A percentile compares a stretch with the other conserved stretches of the same genome.
Evolutionary conservation across 495 filamentous ascomycete species (phyloP).

Genomic region (Hapsidospora chrysogenum): DNA sequence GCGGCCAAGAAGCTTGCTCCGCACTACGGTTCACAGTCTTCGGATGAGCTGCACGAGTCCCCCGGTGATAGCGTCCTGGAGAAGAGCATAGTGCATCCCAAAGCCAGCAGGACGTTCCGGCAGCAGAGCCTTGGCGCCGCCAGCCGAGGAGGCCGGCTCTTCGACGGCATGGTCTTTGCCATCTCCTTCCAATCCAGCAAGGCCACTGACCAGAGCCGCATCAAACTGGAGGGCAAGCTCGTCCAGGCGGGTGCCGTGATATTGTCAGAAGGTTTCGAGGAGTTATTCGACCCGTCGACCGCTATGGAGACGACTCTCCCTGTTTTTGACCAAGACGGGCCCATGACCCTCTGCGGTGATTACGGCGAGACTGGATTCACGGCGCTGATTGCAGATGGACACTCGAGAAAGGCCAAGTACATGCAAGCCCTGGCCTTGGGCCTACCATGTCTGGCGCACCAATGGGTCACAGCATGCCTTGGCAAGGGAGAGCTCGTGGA

Average conservation of each 20-base stretch:
- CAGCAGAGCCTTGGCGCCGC: constrained; percentile 6
- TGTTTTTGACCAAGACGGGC: neutral
- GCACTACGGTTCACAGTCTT: constrained; percentile 3
- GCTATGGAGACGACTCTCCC: constrained; percentile 5
- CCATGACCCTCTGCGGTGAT: constrained; percentile 13
- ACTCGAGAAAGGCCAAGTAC: constrained; percentile 83
- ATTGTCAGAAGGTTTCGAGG: constrained; percentile 62
- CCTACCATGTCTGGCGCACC: constrained; percentile 62
- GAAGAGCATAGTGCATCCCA: constrained; percentile 10
- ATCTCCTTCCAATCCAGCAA: constrained; percentile 43
- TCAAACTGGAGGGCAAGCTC: constrained; percentile 25
- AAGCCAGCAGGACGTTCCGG: constrained; percentile 5
- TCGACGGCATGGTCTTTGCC: constrained; percentile 66
- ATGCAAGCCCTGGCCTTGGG: constrained; percentile 89
- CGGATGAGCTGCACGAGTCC: constrained; percentile 5
- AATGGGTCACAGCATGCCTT: constrained; percentile 68
- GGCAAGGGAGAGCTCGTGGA: constrained; percentile 40
- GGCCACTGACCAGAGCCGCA: constrained; percentile 32
- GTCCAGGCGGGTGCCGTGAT: constrained; percentile 51
- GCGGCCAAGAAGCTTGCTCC: constrained; percentile 2
- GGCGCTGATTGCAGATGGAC: constrained; percentile 68
- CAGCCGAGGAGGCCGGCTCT: constrained; percentile 24
- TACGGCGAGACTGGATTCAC: constrained; percentile 53
- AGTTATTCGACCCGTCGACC: constrained; percentile 50
- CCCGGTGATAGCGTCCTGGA: constrained; percentile 8